Evolutionary conservation across 352 stramenopile genomes (phyloP).

Genomic region (Pseudoperonospora humuli): DNA sequence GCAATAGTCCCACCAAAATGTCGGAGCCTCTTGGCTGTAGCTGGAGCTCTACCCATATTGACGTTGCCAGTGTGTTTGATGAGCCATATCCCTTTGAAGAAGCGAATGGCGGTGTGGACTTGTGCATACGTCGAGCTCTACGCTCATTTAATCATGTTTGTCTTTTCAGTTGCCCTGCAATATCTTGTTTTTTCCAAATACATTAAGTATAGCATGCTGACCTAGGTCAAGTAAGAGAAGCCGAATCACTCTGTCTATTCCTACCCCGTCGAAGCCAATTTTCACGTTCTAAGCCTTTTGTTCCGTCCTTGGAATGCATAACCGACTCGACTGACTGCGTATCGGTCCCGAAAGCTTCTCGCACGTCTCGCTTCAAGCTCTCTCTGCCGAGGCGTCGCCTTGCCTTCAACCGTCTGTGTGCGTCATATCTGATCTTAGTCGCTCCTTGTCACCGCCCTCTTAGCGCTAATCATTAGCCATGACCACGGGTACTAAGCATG

Average conservation of each 20-base stretch:
- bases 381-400: constrained; percentile 21
- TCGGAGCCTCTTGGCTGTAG: too few relatives aligned
- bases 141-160: too few relatives aligned
- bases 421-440: constrained; percentile 6
- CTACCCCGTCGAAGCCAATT: neutral
- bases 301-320: constrained; percentile 10
- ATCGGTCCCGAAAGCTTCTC: constrained; percentile 10
- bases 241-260: constrained; percentile 2
- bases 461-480: constrained; percentile 2
- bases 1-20: too few relatives aligned
- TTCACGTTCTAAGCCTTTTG: constrained; percentile 1
- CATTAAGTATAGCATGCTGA: too few relatives aligned
- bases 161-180: too few relatives aligned
- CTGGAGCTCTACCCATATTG: too few relatives aligned
- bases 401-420: neutral
- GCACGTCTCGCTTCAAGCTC: constrained; percentile 8
- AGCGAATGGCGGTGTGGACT: too few relatives aligned
- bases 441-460: neutral
- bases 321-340: constrained; percentile 2
- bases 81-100: too few relatives aligned
- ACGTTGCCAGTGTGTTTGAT: too few relatives aligned
- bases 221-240: too few relatives aligned
- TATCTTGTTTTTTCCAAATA: too few relatives aligned
- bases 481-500: constrained; percentile 31
- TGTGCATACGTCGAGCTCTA: too few relatives aligned